A percentile compares a stretch with the other conserved stretches of the same genome.
phyloP scores from a whole-genome alignment of 1,284 basidiomycete genomes.

The Puccinia triticina region DNA sequence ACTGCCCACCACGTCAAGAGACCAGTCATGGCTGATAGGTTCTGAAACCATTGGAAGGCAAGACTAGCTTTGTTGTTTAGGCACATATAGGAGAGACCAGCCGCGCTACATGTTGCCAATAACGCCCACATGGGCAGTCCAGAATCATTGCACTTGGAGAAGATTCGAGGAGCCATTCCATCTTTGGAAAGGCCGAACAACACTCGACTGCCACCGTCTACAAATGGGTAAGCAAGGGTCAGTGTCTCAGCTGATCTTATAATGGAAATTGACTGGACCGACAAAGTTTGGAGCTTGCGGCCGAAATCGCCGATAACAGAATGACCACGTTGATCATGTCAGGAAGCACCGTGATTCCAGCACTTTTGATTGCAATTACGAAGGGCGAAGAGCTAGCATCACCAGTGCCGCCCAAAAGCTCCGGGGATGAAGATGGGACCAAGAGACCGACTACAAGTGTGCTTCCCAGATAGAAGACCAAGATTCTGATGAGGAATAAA shows the following conservation, averaged over 20 bases:
- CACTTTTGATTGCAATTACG: constrained; percentile 77
- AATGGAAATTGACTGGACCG: constrained; percentile 62
- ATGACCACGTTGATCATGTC: constrained; percentile 71
- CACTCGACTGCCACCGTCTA: constrained; percentile 55
- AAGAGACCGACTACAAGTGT: constrained; percentile 70
- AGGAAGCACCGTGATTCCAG: constrained; percentile 74
- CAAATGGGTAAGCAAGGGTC: neutral
- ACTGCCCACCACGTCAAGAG: constrained; percentile 52
- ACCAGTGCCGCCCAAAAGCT: constrained; percentile 67
- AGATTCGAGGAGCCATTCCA: constrained; percentile 76
- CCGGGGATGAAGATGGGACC: constrained; percentile 71
- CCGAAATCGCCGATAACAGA: constrained; percentile 78
- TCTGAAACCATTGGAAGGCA: constrained; percentile 77
- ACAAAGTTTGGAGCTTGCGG: constrained; percentile 80
- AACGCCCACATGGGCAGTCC: constrained; percentile 79
- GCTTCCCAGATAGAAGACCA: constrained; percentile 57
- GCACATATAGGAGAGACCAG: constrained; percentile 74
- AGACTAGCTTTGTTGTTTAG: constrained; percentile 67
- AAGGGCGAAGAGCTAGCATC: constrained; percentile 72
- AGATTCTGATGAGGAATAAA: constrained; percentile 50
- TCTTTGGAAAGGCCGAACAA: constrained; percentile 73
- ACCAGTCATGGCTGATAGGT: constrained; percentile 62
- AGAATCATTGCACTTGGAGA: constrained; percentile 69
- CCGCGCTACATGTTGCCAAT: constrained; percentile 70
- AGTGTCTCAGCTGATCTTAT: neutral